phyloP scores from a whole-genome alignment of 2,329 filamentous ascomycete species.

The Clonostachys byssicola region DNA sequence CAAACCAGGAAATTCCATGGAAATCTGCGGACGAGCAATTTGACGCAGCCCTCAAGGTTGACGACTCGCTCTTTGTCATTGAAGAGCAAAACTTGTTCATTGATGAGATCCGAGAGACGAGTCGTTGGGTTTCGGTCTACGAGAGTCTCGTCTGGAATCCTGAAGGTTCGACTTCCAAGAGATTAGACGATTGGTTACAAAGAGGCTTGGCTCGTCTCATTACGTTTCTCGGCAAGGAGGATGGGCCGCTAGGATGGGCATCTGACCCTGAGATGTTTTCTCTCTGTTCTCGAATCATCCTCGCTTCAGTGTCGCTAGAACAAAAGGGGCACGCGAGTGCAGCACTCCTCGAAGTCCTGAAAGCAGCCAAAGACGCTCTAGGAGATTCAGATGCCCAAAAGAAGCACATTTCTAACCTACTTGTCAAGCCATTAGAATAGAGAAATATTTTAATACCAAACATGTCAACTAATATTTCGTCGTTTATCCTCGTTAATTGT shows the following conservation, averaged over 20 bases:
- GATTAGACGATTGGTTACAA: conserved; percentile 40
- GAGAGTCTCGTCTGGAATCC: conserved; percentile 11
- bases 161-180: conserved; percentile 12
- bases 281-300: conserved; percentile 45
- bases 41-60: conserved; percentile 39
- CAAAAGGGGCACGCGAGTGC: conserved; percentile 6
- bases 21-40: conserved; percentile 32
- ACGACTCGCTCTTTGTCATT: conserved; percentile 73
- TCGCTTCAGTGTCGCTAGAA: conserved; percentile 27
- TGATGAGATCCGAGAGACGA: conserved; percentile 72
- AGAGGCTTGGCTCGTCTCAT: conserved; percentile 41
- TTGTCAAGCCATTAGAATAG: conserved; percentile 10
- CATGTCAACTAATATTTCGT: too few relatives aligned
- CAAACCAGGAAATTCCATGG: conserved; percentile 6
- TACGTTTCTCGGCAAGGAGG: conserved; percentile 16
- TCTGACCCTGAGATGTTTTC: conserved; percentile 65
- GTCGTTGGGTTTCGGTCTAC: conserved; percentile 60
- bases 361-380: conserved; percentile 1
- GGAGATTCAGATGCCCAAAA: neutral
- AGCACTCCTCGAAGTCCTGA: conserved; percentile 5
- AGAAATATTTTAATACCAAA: too few relatives aligned
- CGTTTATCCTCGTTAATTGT: too few relatives aligned
- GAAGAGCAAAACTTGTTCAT: conserved; percentile 96
- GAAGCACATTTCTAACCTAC: conserved; percentile 17
- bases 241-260: conserved; percentile 70